phyloP scores from a whole-genome alignment of 169 alveolate species.

The Eimeria maxima region DNA sequence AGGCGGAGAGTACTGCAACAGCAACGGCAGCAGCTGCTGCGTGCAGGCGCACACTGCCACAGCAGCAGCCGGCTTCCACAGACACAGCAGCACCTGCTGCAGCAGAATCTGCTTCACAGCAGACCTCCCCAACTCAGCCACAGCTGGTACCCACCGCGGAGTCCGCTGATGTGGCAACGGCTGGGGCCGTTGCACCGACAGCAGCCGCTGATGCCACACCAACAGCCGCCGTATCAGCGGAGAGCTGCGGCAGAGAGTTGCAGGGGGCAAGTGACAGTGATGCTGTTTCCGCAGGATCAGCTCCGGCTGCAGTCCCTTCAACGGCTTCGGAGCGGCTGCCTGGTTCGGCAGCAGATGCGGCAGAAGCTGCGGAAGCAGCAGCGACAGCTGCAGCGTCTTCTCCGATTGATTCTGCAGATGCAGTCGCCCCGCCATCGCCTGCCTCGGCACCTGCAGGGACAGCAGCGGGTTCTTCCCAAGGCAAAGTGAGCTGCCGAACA shows the following conservation, averaged over 20 bases:
- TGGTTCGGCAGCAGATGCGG: not conserved
- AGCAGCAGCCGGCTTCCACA: constrained; percentile 5
- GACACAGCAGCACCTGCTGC: constrained; percentile 17
- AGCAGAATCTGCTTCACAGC: not conserved
- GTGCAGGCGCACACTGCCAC: constrained; percentile 66
- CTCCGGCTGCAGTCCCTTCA: not conserved
- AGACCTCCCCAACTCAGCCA: constrained; percentile 1
- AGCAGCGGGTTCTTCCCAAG: not conserved
- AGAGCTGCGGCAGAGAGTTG: not conserved
- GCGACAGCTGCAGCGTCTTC: not conserved
- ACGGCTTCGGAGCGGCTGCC: constrained; percentile 21
- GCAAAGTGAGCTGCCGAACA: not conserved
- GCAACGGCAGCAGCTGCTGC: constrained; percentile 59
- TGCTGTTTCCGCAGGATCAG: constrained; percentile 45
- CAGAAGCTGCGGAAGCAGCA: constrained; percentile 23
- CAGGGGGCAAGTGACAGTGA: not conserved
- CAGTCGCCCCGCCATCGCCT: constrained; percentile 52
- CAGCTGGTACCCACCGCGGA: constrained; percentile 4
- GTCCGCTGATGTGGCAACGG: constrained; percentile 4
- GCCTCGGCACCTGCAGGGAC: constrained; percentile 49
- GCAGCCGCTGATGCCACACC: constrained; percentile 52
- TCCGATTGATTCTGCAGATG: not conserved
- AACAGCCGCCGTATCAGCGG: constrained; percentile 15
- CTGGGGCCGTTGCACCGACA: constrained; percentile 14
- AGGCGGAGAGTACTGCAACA: constrained; percentile 84